Percentiles rank a stretch among this genome's conserved stretches.
Conservation (phyloP, 2,329 filamentous ascomycete genomes). For the Drechslera avenae region DNA sequence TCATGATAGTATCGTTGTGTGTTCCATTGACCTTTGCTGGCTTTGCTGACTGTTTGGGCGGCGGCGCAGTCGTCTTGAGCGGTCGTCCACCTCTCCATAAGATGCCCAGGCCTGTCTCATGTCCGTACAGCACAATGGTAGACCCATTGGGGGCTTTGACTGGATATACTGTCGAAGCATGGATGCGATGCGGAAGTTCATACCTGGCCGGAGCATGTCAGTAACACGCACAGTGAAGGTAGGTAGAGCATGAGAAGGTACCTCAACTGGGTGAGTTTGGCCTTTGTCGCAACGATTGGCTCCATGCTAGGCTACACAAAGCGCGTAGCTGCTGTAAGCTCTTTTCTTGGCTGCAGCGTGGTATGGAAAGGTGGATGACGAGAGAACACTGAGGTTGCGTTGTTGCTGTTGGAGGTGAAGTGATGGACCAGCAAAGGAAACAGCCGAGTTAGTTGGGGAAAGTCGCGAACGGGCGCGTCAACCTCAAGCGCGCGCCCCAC, state of each 20-base stretch:
- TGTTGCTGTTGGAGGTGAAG: background rate
- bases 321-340: background rate
- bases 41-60: conserved; percentile 38
- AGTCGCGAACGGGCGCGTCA: conserved; percentile 36
- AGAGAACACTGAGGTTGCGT: too few relatives aligned
- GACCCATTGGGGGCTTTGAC: conserved; percentile 65
- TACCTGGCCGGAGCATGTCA: conserved; percentile 54
- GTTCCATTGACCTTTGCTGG: conserved; percentile 50
- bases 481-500: conserved; percentile 18
- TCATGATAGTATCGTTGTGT: conserved; percentile 56
- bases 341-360: too few relatives aligned
- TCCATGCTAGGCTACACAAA: conserved; percentile 58
- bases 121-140: conserved; percentile 64
- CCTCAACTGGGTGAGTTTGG: conserved; percentile 43
- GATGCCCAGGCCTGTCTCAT: conserved; percentile 62
- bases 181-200: conserved; percentile 63
- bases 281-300: conserved; percentile 66
- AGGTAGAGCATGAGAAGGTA: background rate
- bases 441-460: conserved; percentile 16
- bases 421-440: conserved; percentile 20
- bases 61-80: conserved; percentile 46
- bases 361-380: too few relatives aligned
- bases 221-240: background rate
- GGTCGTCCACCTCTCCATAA: conserved; percentile 64
- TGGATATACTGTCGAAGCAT: conserved; percentile 63